Conservation (phyloP, 768 basidiomycete species). For the Mrakia gelida region DNA sequence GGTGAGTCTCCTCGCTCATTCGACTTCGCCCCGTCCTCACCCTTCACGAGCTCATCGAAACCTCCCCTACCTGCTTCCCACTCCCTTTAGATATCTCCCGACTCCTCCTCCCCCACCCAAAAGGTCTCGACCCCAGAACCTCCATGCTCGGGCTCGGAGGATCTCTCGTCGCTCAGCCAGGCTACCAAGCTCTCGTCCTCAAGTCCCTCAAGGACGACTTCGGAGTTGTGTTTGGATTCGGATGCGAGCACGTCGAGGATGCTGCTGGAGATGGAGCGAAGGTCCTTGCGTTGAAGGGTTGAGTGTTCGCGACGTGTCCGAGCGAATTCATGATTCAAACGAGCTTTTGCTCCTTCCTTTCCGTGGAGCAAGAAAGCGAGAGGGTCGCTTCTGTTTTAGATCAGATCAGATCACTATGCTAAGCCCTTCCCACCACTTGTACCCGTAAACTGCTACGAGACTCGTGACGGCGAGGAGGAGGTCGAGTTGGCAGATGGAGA, state of each 20-base stretch:
- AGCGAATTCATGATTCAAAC: no score
- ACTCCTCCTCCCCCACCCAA: background rate
- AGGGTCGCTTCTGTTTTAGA: no score
- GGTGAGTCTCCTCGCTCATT: background rate
- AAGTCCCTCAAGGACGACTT: constrained; percentile 11
- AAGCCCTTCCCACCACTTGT: constrained; percentile 28
- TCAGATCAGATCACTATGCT: constrained; percentile 12
- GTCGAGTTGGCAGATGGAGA: constrained; percentile 25
- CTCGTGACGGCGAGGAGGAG: constrained; percentile 19
- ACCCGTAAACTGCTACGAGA: constrained; percentile 12
- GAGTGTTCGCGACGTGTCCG: no score
- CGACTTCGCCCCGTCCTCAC: no score
- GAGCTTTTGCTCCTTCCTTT: no score
- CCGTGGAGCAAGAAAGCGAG: no score
- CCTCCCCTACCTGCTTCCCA: background rate
- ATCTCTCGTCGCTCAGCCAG: constrained; percentile 18
- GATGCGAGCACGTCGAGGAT: constrained; percentile 18
- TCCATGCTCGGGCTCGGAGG: constrained; percentile 27
- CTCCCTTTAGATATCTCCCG: background rate
- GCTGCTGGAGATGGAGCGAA: constrained; percentile 21
- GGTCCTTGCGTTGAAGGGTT: no score
- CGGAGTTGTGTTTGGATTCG: constrained; percentile 16
- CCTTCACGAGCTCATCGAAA: background rate
- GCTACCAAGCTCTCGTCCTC: constrained; percentile 14
- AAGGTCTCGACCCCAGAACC: constrained; percentile 14